phyloP scores from a whole-genome alignment of 805 yeast species.

The Metschnikowia vanudenii region DNA sequence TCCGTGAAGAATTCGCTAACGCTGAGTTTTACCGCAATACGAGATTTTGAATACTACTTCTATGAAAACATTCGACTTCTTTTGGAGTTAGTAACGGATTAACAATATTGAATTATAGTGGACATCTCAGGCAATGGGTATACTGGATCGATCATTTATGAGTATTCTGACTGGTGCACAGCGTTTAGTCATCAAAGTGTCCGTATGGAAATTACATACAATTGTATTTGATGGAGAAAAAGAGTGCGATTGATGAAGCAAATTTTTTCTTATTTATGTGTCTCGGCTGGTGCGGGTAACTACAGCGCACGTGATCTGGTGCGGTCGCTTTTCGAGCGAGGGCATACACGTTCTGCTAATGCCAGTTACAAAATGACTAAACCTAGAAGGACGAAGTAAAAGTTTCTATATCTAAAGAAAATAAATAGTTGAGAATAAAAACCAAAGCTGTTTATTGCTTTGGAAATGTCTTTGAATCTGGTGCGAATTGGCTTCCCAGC shows the following conservation, averaged over 20 bases:
- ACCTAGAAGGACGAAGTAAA: background rate
- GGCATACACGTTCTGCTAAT: background rate
- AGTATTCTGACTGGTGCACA: constrained; percentile 56
- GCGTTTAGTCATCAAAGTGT: constrained; percentile 46
- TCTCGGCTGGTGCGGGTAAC: constrained; percentile 10
- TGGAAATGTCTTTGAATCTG: background rate
- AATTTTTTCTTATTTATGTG: constrained; percentile 1
- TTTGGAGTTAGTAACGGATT: constrained; percentile 9
- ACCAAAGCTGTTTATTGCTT: too few relatives aligned
- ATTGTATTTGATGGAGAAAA: constrained; percentile 1
- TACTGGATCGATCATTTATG: constrained; percentile 44
- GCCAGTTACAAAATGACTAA: too few relatives aligned
- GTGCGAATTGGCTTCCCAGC: background rate
- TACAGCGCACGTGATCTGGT: constrained; percentile 2
- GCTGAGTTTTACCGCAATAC: too few relatives aligned
- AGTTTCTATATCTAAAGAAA: background rate
- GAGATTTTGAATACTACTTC: background rate
- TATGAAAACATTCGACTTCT: background rate
- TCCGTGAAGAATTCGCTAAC: too few relatives aligned
- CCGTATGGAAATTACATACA: constrained; percentile 17
- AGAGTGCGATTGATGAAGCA: background rate
- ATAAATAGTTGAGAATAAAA: background rate
- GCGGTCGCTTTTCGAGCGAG: background rate
- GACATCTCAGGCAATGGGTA: constrained; percentile 47
- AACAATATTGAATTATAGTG: background rate